Evolutionary conservation across 352 stramenopile species (phyloP).

Genomic region (Phytopythium oedochilum): DNA sequence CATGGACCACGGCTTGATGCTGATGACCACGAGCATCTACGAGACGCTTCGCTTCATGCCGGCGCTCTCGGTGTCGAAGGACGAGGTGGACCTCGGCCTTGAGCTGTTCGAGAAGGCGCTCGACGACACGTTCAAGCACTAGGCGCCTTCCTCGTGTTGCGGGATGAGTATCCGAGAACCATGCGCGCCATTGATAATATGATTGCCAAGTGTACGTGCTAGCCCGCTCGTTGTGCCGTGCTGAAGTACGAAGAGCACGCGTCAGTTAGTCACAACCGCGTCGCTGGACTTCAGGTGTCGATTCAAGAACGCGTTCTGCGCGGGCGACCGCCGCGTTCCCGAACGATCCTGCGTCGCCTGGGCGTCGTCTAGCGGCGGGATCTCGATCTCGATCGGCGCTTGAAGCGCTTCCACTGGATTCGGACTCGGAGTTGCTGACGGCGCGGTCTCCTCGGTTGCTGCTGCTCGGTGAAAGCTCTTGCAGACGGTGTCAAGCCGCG

Average conservation of each 20-base stretch:
- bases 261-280: neutral
- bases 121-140: slow-evolving; percentile 37
- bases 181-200: neutral
- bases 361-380: neutral
- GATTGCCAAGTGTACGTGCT: neutral
- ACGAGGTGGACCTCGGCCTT: slow-evolving; percentile 57
- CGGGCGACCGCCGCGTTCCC: slow-evolving; percentile 33
- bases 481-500: slow-evolving; percentile 13
- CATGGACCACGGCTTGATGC: slow-evolving; percentile 85
- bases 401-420: neutral
- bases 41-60: slow-evolving; percentile 93
- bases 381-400: neutral
- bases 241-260: neutral
- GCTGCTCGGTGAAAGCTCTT: slow-evolving; percentile 24
- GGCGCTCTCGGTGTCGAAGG: slow-evolving; percentile 81
- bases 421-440: no score
- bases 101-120: slow-evolving; percentile 60
- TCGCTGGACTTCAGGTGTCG: slow-evolving; percentile 2
- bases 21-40: slow-evolving; percentile 89
- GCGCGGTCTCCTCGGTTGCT: neutral
- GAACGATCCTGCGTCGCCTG: neutral
- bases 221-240: neutral
- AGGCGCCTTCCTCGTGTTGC: neutral
- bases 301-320: slow-evolving; percentile 61
- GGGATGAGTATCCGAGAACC: neutral